Conservation (phyloP, 2,329 filamentous ascomycete species). For the Fusarium globosum region DNA sequence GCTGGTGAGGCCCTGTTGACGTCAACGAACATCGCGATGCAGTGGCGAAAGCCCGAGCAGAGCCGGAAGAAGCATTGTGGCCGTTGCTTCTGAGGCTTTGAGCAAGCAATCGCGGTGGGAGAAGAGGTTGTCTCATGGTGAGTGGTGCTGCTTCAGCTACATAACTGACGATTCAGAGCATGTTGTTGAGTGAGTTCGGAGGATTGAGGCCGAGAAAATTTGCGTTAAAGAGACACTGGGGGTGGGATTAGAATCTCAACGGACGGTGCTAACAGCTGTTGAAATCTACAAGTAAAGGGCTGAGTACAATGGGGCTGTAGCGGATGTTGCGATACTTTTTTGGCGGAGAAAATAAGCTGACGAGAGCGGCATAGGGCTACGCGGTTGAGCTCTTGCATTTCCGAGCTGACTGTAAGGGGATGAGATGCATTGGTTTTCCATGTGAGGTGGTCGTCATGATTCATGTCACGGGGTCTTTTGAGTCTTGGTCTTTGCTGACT, state of each 20-base stretch:
- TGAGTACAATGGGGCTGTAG: not conserved
- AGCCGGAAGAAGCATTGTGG: conserved; percentile 11
- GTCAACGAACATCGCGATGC: conserved; percentile 22
- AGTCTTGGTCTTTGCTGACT: conserved; percentile 9
- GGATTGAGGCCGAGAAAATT: conserved; percentile 38
- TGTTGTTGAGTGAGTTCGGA: conserved; percentile 19
- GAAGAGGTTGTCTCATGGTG: conserved; percentile 36
- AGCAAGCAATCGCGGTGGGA: conserved; percentile 20
- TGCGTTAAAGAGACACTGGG: conserved; percentile 36
- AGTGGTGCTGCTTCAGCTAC: conserved; percentile 21
- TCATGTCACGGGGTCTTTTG: conserved; percentile 28
- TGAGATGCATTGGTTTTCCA: not conserved
- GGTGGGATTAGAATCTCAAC: conserved; percentile 20
- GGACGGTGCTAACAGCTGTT: not conserved
- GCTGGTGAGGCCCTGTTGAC: conserved; percentile 16
- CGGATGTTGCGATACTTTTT: not conserved
- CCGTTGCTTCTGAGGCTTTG: conserved; percentile 9
- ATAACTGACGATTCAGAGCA: conserved; percentile 23
- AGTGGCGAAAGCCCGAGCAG: conserved; percentile 24
- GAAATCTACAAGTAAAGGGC: not conserved
- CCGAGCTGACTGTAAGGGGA: conserved; percentile 1
- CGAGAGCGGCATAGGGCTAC: not conserved
- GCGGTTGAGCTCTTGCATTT: not conserved
- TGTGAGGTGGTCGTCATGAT: conserved; percentile 14
- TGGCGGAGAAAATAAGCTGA: not conserved